These are phyloP conservation scores for Rachicladosporium sp. DNA, from an alignment of 2,329 filamentous ascomycete genomes.

Conservation along the genomic window DNA sequence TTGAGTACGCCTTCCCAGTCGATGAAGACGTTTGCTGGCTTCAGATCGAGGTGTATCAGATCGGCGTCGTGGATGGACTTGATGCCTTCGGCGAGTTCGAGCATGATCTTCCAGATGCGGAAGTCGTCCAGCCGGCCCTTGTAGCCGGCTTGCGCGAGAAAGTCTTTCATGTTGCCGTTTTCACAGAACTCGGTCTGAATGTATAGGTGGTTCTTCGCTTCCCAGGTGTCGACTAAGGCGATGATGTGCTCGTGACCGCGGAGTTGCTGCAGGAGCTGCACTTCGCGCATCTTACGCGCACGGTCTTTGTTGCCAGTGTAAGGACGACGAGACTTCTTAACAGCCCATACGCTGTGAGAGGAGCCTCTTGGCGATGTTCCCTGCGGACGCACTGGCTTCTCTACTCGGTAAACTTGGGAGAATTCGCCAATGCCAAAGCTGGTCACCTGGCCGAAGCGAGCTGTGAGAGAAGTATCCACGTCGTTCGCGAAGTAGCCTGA, in stretches of 20 bases:
- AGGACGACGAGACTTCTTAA: conserved; percentile 82
- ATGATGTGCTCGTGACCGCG: conserved; percentile 74
- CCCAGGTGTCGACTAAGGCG: conserved; percentile 77
- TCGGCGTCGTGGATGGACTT: conserved; percentile 81
- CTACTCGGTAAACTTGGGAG: conserved; percentile 78
- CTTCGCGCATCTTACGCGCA: conserved; percentile 74
- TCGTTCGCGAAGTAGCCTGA: conserved; percentile 59
- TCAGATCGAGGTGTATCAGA: conserved; percentile 75
- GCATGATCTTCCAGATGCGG: conserved; percentile 93
- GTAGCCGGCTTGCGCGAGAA: conserved; percentile 68
- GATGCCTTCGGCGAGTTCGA: conserved; percentile 70
- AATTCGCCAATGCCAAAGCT: conserved; percentile 82
- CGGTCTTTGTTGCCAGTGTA: conserved; percentile 69
- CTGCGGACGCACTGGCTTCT: conserved; percentile 26
- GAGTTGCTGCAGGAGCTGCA: conserved; percentile 64
- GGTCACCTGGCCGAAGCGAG: conserved; percentile 70
- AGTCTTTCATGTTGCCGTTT: conserved; percentile 78
- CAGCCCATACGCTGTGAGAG: conserved; percentile 55
- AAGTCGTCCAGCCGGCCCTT: conserved; percentile 90
- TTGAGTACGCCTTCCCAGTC: conserved; percentile 71
- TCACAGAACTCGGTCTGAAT: conserved; percentile 97
- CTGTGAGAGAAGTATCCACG: conserved; percentile 60
- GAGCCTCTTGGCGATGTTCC: neutral
- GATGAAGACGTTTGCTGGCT: conserved; percentile 74
- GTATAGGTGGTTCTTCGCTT: conserved; percentile 72